Evolutionary conservation across 208 protist species (phyloP), one percentile per base, ranked within the genome.

Genomic region (Leishmania arabica): DNA sequence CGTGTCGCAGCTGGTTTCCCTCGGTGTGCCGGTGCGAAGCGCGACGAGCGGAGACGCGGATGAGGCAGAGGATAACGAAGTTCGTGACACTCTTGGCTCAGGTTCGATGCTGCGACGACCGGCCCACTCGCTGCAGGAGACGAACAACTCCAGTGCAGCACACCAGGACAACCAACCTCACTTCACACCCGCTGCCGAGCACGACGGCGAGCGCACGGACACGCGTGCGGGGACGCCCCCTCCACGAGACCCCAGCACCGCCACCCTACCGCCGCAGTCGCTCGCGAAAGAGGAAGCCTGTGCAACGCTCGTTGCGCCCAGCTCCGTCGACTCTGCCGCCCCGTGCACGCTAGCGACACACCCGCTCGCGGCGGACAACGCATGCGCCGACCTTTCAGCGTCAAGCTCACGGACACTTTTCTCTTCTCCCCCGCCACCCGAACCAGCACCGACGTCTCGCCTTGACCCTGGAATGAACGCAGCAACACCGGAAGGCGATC

Each of bases 11-110:
- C 73, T 77, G 13, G 56, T 3, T 17, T 58, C n/a, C 40, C 73
- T 77, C 21, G 73, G 73, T 60, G 73, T 77, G 73, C 51, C 53
- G 17, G 53, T 77, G 45, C 69, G 45, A 51, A 47, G 69, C 45
- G 5, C 34, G 6, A 51, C 69, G 9, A 24, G 24, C 8, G 54
- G 69, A 8, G 42, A 73, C 1, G n/a, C 2, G 2, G 19, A 40
- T 53, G 69, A 53, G 19, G 40, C 66, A 3, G 27, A 73, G 5
- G 69, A 47, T 73, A 37, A 11, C 13, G 24, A 71, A 3, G 27
- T 13, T 15, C 69, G 13, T 45, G 45, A 27, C n/a, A 24, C 21
- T 13, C 27, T 31, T 73, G 4, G n/a, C 47, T n/a, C 37, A 51
- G 45, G 69, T 8, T 27, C 21, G 47, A 31, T 31, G 51, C 69